Conservation (phyloP, 768 basidiomycete genomes). For the Amanita fuliginea region DNA sequence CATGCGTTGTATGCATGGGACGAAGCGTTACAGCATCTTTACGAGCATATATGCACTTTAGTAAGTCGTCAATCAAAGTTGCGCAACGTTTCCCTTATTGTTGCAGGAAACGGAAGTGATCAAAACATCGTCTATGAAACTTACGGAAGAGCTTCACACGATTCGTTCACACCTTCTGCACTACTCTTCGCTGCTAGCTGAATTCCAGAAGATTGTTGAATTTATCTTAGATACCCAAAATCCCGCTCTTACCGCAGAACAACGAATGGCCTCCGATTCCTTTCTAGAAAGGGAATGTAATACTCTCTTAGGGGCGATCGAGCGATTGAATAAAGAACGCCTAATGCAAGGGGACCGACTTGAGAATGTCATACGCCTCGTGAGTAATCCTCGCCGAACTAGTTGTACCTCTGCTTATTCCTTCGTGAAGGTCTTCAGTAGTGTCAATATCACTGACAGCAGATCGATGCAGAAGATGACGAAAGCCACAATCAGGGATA, state of each 20-base stretch:
- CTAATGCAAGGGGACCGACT: slow-evolving; percentile 31
- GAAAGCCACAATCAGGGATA: slow-evolving; percentile 24
- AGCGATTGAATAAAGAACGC: slow-evolving; percentile 29
- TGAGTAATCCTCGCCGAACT: slow-evolving; percentile 6
- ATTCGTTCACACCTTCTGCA: slow-evolving; percentile 50
- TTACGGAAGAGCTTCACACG: slow-evolving; percentile 44
- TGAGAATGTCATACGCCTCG: slow-evolving; percentile 41
- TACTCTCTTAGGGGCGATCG: slow-evolving; percentile 37
- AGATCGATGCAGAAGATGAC: slow-evolving; percentile 30
- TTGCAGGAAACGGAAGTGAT: slow-evolving; percentile 39
- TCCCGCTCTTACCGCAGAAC: slow-evolving; percentile 33
- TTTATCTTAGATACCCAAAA: slow-evolving; percentile 41
- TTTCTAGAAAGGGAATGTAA: slow-evolving; percentile 34
- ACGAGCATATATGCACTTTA: slow-evolving; percentile 36
- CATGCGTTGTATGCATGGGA: slow-evolving; percentile 56
- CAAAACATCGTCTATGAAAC: slow-evolving; percentile 25
- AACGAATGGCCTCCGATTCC: slow-evolving; percentile 16
- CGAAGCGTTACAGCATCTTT: slow-evolving; percentile 42
- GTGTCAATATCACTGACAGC: slow-evolving; percentile 37
- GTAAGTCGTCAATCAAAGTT: slow-evolving; percentile 18
- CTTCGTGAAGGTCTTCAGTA: slow-evolving; percentile 29
- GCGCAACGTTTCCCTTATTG: neutral
- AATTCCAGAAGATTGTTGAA: slow-evolving; percentile 38
- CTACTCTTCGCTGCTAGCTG: slow-evolving; percentile 42
- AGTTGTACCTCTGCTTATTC: neutral